Base-by-base conservation (phyloP, 2,329 filamentous ascomycete genomes). In the Dactylellina leptospora region DNA sequence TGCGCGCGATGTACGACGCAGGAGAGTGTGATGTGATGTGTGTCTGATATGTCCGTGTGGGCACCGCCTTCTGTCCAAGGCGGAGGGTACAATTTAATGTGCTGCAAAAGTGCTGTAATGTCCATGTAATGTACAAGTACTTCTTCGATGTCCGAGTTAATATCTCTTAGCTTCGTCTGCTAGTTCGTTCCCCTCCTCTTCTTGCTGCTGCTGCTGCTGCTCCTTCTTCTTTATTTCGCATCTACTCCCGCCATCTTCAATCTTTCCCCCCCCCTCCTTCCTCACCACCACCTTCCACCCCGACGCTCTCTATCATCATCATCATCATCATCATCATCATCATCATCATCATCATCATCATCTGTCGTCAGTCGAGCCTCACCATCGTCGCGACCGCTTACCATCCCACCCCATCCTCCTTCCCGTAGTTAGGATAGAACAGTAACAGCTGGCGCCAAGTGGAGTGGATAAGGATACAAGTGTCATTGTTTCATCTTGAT, bases 401-500 rank as follows among this genome's bases (percentile, higher is more conserved):
- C n/a, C n/a, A n/a, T n/a, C n/a, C n/a, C n/a, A n/a, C n/a, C n/a
- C n/a, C n/a, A n/a, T n/a, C n/a, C n/a, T n/a, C n/a, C n/a, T n/a
- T n/a, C n/a, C n/a, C n/a, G n/a, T n/a, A n/a, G n/a, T n/a, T n/a
- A n/a, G n/a, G n/a, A 40, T 40, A 40, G 9, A 3, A 38, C 13
- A n/a, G 5, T 40, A 40, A 40, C 18, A 16, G 25, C 47, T 23
- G 22, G 22, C 23, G 47, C 33, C 48, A 53, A 30, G 48, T 51
- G 56, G 38, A 55, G 42, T 54, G 53, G 47, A 54, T 60, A 58
- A 60, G 53, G 47, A 54, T 60, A 58, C 38, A 16, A 40, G 18
- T 16, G 36, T 11, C 18, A 54, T 50, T 72, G 68, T 72, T 72
- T 72, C 68, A 72, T 64, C 59, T 64, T 63, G 44, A 28, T 27